Percentiles rank a stretch among this genome's conserved stretches.
Conservation (phyloP, 1,139 yeast species). For the Groenewaldozyma sp. region DNA sequence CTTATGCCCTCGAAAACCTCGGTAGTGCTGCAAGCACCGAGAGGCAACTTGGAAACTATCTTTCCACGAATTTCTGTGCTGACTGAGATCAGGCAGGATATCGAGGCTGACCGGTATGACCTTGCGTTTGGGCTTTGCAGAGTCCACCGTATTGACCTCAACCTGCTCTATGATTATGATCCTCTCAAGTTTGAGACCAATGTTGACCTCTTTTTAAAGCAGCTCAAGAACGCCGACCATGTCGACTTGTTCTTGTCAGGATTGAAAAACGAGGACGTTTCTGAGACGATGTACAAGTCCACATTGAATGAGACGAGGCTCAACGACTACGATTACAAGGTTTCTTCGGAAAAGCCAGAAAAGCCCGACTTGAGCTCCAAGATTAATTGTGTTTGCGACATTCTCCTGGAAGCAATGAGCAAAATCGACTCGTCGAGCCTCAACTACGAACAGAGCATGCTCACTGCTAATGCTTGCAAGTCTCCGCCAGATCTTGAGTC, state of each 20-base stretch:
- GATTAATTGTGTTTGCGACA: conserved; percentile 69
- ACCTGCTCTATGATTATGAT: conserved; percentile 78
- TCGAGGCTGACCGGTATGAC: conserved; percentile 47
- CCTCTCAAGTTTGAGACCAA: conserved; percentile 59
- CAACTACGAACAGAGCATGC: conserved; percentile 62
- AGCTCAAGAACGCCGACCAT: conserved; percentile 63
- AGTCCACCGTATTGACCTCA: conserved; percentile 84
- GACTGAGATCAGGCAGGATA: conserved; percentile 66
- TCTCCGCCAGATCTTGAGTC: conserved; percentile 74
- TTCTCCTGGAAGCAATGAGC: conserved; percentile 46
- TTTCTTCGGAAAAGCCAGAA: conserved; percentile 20
- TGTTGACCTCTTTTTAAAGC: conserved; percentile 59
- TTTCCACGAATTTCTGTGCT: conserved; percentile 89
- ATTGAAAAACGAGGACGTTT: conserved; percentile 78
- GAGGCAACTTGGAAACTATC: conserved; percentile 93
- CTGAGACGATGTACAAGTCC: conserved; percentile 73
- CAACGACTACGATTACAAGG: conserved; percentile 8
- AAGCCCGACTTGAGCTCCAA: conserved; percentile 30
- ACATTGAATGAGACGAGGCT: conserved; percentile 35
- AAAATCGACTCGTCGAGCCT: conserved; percentile 40
- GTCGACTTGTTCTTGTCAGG: conserved; percentile 83
- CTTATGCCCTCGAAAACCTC: conserved; percentile 77
- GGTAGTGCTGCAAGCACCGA: conserved; percentile 83
- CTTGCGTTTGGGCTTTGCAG: conserved; percentile 79
- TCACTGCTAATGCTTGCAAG: conserved; percentile 90